Evolutionary conservation across 768 basidiomycete species (phyloP), one percentile per base, ranked within the genome.

Genomic region (Trametes maxima): DNA sequence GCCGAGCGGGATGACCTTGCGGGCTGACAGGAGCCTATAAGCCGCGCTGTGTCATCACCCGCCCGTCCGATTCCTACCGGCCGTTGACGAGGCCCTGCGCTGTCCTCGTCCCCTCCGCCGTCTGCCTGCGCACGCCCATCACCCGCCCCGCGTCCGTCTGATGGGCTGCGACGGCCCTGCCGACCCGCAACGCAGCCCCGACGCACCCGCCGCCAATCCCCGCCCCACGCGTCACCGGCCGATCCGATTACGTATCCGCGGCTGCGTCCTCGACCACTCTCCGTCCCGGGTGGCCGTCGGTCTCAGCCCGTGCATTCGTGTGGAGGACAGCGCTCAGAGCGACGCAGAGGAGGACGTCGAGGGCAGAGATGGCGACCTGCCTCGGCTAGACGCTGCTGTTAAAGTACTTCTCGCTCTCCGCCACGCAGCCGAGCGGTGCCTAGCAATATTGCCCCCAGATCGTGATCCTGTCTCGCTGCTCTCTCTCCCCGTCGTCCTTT

Each of bases 51-150:
- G 61, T 62, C 61, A 62, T 62, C 61, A 57, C 35, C 45, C 36
- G 25, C 43, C 54, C 48, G 46, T 54, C 59, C 59, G 59, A 60
- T 48, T 60, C 60, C 60, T 55, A 62, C 54, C 60, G 59, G 60
- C 60, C 25, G 12, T 22, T 37, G 19, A 2, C 39, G 40, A 13
- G n/a, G 14, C 11, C 24, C n/a, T 14, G 39, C n/a, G 28, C 36
- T 35, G 21, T 49, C 25, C 47, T 14, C 1, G 17, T 22, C 25
- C 13, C 8, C 37, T 8, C n/a, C 39, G 17, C 40, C 44, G 36
- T 57, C 56, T 22, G 19, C 19, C 25, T 50, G 13, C 25, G 36
- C 10, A 13, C n/a, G 4, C 17, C 24, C 6, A 24, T 45, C 35
- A 40, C 35, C 14, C 55, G 14, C 45, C n/a, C 5, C 45, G 21